Conservation (phyloP, 148 eudicot genomes). For the Tetragonia tetragonoides region DNA sequence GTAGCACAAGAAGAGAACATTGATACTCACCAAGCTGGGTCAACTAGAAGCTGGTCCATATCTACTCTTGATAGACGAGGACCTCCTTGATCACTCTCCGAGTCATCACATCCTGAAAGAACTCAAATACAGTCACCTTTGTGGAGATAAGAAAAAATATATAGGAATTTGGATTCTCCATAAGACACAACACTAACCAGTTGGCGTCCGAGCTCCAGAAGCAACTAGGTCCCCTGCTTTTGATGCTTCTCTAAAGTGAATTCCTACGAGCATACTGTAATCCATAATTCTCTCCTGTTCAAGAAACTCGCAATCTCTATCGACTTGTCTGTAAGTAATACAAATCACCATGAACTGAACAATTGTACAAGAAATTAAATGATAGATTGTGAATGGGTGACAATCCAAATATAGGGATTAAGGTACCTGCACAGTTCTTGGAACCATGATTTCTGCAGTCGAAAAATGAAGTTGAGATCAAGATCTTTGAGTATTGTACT, state of each 20-base stretch:
- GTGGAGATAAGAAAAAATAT: neutral
- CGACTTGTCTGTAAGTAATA: slow-evolving; percentile 60
- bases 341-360: neutral
- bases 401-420: neutral
- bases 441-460: slow-evolving; percentile 81
- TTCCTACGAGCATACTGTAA: slow-evolving; percentile 79
- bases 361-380: too few relatives aligned
- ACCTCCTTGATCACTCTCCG: slow-evolving; percentile 42
- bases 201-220: slow-evolving; percentile 50
- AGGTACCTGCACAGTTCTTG: slow-evolving; percentile 87
- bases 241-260: slow-evolving; percentile 72
- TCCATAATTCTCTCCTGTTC: slow-evolving; percentile 95
- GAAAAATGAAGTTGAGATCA: slow-evolving; percentile 84
- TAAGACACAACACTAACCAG: slow-evolving; percentile 28
- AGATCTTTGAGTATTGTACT: slow-evolving; percentile 91
- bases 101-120: slow-evolving; percentile 40
- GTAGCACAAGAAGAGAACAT: neutral
- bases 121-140: neutral
- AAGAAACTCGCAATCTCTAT: slow-evolving; percentile 82
- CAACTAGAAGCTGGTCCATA: slow-evolving; percentile 19
- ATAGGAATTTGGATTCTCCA: neutral
- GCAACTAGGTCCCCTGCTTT: slow-evolving; percentile 47
- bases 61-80: slow-evolving; percentile 48
- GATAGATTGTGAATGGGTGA: too few relatives aligned
- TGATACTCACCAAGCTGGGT: slow-evolving; percentile 35